Base-by-base conservation (phyloP, 2,329 filamentous ascomycete species). In the Cryphonectria naterciae region DNA sequence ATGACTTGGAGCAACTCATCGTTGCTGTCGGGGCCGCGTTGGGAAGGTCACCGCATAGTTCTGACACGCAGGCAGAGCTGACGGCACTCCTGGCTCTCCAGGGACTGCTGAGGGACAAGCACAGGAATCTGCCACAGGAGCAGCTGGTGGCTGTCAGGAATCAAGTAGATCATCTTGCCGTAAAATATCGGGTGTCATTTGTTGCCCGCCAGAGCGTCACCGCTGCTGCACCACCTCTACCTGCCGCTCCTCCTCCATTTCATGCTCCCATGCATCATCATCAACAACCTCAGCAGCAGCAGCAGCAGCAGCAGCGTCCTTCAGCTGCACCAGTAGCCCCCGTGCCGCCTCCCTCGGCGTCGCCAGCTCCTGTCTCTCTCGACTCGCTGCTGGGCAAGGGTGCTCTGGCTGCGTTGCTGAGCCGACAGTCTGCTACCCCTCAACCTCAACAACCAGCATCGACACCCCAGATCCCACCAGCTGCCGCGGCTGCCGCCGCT, bases 71-170 rank as follows among this genome's bases (percentile, higher is more conserved):
- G 79, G 91, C 89, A 78, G 93, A 92, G 82, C 85, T 97, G 78
- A 93, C 93, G 83, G 94, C 94, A 74, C 88, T 98, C 76, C 85
- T 95, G 81, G 93, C 96, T 81, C 87, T 98, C 74, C 93, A 97
- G 83, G 89, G 87, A 75, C 88, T 95, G 75, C 85, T 98, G 78
- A 90, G 93, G 80, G 91, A 87, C 76, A 92, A 94, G 65, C 68
- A 70, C 65, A 70, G 65, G 81, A 90, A 91, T 78, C 86, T 97
- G 79, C 91, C 91, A 72, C 89, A 90, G 77, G 91, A 95, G 78
- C 93, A 97, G 83, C 87, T 97, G 79, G 90, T 92, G 81, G 89
- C 92, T 80, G 92, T 97, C 81, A 93, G 92, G 81, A 91, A 92
- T 79, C 93, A 96, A 87, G 91, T 98, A 81, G 90, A 92, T 80